Evolutionary conservation across 2,329 filamentous ascomycete species (phyloP), one percentile per base, ranked within the genome.

Genomic region (Fusarium compactum): DNA sequence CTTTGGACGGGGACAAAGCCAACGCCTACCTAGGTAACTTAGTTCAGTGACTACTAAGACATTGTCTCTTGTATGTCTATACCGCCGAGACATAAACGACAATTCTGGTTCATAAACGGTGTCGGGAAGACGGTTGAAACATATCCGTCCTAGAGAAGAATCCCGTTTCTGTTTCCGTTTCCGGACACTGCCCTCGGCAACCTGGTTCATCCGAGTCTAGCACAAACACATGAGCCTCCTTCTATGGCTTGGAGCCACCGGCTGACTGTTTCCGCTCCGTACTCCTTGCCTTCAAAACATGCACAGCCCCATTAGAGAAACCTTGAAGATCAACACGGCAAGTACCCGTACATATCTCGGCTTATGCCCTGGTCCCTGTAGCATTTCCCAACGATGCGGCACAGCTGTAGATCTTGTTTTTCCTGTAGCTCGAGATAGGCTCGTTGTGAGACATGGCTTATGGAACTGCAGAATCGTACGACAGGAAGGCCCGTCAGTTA

Each of bases 381-480:
- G 47, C 45, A 34, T 65, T 55, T 45, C 34, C 47, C 50, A 61
- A 40, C 38, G 48, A 66, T 66, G 48, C 62, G 62, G 63, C 62
- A 44, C 45, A 53, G 27, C 44, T 48, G 62, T 56, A 66, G 63
- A 62, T 66, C 62, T 61, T 24, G 51, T 40, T 53, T 53, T 53
- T 29, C 25, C 27, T 34, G 25, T 41, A 22, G 38, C 55, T 50
- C 32, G n/a, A 65, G 51, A 67, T 62, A 66, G 54, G 55, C 62
- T 38, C 20, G 32, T 40, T 57, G 43, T 65, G 55, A 65, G 69
- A 70, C 62, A 72, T 72, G 66, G 70, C 45, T 69, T 44, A 44
- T 59, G 15, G 25, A 22, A 61, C 41, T 70, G 48, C 48, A 72
- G 58, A 67, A 68, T 72, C 69, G 66, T 72, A 72, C 69, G 69